Evolutionary conservation across 495 filamentous ascomycete genomes (phyloP), one percentile per base, ranked within the genome.

Genomic region (Penicillium longicatenatum): DNA sequence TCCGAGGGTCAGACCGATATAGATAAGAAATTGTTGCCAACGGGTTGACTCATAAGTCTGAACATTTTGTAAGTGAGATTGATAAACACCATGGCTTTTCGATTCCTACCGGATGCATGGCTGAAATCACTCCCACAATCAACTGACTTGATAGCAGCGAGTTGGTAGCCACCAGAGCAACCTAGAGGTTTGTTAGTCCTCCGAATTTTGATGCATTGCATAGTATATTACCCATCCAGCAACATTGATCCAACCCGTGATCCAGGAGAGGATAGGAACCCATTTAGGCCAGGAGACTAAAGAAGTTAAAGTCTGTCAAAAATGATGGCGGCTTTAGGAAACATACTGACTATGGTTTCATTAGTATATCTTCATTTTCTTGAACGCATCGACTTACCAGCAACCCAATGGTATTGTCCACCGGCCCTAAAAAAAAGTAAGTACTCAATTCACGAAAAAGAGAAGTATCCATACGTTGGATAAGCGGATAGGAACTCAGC

Each of bases 221-320:
- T 3, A 62, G 30, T 24, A 16, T 41, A 70, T 47, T 58, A 89
- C 86, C 87, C 87, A 89, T 24, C 86, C 88, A 14, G 83, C 82
- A 3, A 86, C 81, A 64, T 88, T 89, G 59, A 90, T 84, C 87
- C 88, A 90, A 1, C 87, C 87, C 1, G 85, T 88, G n/a, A 84
- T 76, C 81, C 84, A 90, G 10, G 80, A 84, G 8, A 90, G 69
- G 17, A 84, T 70, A 5, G 82, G 81, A 1, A 82, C 82, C 79
- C 81, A 88, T 52, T 69, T 72, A 53, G 75, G 75, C 76, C 80
- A 85, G 21, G 77, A 74, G 31, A 88, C 72, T 75, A 16, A 41
- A 4, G 2, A 10, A 35, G 12, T 44, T 44, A 31, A 42, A 41
- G 3, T 41, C 14, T 24, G 7, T 1, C 6, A 16, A 0, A 3